Conservation (phyloP, 2,329 filamentous ascomycete genomes). For the Penicillium sp. region DNA sequence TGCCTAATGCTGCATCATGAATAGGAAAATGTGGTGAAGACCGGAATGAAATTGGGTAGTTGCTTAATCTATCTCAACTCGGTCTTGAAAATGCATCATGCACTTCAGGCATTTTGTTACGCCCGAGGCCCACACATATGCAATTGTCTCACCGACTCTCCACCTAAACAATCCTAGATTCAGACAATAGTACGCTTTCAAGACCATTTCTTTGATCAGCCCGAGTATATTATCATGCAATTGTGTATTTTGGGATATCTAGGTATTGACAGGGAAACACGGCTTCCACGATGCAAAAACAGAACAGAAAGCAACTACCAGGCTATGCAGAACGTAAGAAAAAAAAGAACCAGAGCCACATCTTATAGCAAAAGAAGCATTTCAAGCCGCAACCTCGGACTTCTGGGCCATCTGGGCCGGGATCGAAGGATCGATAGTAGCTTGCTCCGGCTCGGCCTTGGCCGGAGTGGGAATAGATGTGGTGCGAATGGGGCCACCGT, state of each 20-base stretch:
- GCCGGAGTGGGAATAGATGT: constrained; percentile 28
- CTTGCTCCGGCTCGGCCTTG: constrained; percentile 19
- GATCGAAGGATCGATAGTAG: constrained; percentile 19
- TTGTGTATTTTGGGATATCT: constrained; percentile 13
- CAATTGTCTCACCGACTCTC: no score
- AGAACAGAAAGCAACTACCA: constrained; percentile 12
- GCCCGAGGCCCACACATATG: no score
- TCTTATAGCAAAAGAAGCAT: neutral
- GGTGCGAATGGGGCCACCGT: constrained; percentile 35
- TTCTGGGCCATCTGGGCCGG: constrained; percentile 20
- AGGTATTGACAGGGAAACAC: constrained; percentile 6
- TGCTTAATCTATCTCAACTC: no score
- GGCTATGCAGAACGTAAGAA: constrained; percentile 22
- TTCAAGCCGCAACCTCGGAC: constrained; percentile 23
- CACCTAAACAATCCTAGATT: no score
- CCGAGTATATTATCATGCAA: constrained; percentile 5
- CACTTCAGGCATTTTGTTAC: no score
- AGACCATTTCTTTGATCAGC: neutral
- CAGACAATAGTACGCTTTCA: neutral
- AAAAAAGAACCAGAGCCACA: neutral
- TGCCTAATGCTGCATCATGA: no score
- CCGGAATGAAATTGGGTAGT: no score
- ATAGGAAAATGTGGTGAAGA: no score
- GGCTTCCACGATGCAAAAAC: constrained; percentile 11
- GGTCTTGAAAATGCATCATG: no score